Evolutionary conservation across 768 basidiomycete species (phyloP).

Genomic region (Suillus spraguei): DNA sequence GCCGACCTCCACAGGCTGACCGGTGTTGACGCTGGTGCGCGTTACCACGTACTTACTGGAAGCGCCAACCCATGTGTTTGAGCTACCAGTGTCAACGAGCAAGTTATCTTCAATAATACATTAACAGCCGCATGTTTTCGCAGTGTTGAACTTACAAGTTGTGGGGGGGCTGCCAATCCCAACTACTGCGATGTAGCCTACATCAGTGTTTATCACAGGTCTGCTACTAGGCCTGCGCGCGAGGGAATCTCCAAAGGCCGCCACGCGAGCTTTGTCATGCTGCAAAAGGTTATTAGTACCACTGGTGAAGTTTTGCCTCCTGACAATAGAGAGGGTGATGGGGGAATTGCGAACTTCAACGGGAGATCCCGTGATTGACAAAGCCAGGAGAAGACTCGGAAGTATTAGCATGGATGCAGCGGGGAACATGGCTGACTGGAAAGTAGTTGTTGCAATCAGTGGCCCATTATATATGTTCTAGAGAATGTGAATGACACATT

Average conservation of each 20-base stretch:
- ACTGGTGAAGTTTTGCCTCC: conserved; percentile 52
- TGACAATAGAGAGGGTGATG: conserved; percentile 52
- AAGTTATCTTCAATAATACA: conserved; percentile 43
- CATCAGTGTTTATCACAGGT: conserved; percentile 42
- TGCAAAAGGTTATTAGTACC: conserved; percentile 47
- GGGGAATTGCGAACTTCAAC: conserved; percentile 40
- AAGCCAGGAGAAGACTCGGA: conserved; percentile 47
- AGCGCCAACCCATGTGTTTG: conserved; percentile 77
- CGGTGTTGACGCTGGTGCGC: conserved; percentile 49
- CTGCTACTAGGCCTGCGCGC: conserved; percentile 25
- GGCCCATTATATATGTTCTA: not conserved
- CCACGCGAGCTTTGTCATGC: conserved; percentile 53
- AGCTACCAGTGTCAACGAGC: conserved; percentile 62
- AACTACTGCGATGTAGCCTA: conserved; percentile 38
- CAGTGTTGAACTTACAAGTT: conserved; percentile 38
- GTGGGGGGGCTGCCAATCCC: conserved; percentile 59
- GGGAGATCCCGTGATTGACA: conserved; percentile 47
- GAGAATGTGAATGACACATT: not conserved
- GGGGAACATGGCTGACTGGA: conserved; percentile 36
- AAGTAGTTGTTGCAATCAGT: not conserved
- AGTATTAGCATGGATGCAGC: conserved; percentile 43
- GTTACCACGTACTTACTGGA: conserved; percentile 46
- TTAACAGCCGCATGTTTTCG: not conserved
- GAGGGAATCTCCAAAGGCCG: not conserved
- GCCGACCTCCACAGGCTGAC: conserved; percentile 46